Evolutionary conservation across 83 land plant species (phyloP).

Genomic region (Larix sibirica): DNA sequence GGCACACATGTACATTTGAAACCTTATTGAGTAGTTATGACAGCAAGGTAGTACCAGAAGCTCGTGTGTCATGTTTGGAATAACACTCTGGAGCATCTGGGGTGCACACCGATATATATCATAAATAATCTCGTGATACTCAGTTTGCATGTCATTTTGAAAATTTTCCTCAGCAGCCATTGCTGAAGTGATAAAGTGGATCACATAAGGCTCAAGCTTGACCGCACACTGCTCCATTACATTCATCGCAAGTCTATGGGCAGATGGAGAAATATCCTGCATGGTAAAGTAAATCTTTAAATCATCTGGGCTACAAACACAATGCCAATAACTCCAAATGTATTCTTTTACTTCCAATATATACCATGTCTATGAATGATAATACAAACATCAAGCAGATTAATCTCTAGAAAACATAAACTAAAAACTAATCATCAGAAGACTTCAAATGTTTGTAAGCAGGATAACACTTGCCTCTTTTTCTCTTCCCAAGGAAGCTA

Average conservation of each 20-base stretch:
- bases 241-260: constrained; percentile 81
- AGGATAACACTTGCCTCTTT: constrained; percentile 38
- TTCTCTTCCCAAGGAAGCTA: constrained; percentile 50
- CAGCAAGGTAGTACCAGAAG: constrained; percentile 63
- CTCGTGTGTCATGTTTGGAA: constrained; percentile 79
- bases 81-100: constrained; percentile 63
- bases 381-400: background rate
- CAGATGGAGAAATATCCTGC: constrained; percentile 77
- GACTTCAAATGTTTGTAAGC: background rate
- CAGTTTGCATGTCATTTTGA: constrained; percentile 32
- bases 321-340: background rate
- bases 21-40: background rate
- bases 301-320: background rate
- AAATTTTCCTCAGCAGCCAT: constrained; percentile 58
- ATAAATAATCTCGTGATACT: constrained; percentile 86
- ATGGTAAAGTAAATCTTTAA: background rate
- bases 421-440: background rate
- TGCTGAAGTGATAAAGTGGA: constrained; percentile 73
- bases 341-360: background rate
- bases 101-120: constrained; percentile 92
- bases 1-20: background rate
- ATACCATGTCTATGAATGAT: background rate
- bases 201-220: constrained; percentile 82
- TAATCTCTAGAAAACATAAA: background rate
- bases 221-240: constrained; percentile 75